Evolutionary conservation across 495 filamentous ascomycete genomes (phyloP).

Genomic region (Hypoxylon lienhwacheense): DNA sequence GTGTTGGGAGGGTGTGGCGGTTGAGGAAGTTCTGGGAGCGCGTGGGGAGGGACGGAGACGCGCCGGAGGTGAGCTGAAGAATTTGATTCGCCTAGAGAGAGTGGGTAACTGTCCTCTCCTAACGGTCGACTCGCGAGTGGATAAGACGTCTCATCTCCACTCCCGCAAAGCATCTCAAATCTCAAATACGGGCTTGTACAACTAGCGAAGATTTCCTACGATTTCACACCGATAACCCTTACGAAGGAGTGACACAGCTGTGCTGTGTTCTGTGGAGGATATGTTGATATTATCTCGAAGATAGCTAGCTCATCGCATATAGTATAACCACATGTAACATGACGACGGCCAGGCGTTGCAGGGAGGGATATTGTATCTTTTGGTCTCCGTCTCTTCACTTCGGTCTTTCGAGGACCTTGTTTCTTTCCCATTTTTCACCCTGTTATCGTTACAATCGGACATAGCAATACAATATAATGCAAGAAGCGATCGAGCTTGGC

Average conservation of each 20-base stretch:
- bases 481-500: slow-evolving; percentile 16
- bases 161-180: background rate
- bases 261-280: background rate
- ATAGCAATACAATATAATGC: slow-evolving; percentile 11
- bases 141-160: background rate
- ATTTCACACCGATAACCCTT: too few species aligned
- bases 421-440: slow-evolving; percentile 11
- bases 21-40: slow-evolving; percentile 57
- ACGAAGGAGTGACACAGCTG: background rate
- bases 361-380: slow-evolving; percentile 14
- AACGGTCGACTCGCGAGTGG: background rate
- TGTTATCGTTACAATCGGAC: too few species aligned
- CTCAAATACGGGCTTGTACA: slow-evolving; percentile 14
- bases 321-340: slow-evolving; percentile 1
- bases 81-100: background rate
- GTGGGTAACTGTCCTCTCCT: background rate
- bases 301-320: slow-evolving; percentile 1
- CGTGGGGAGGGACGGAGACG: slow-evolving; percentile 35
- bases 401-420: background rate
- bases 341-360: background rate
- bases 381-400: slow-evolving; percentile 4
- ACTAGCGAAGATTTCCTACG: slow-evolving; percentile 1
- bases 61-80: background rate
- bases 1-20: slow-evolving; percentile 53
- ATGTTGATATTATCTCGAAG: background rate